Conservation (phyloP, 148 eudicot genomes). For the Cornus florida region DNA sequence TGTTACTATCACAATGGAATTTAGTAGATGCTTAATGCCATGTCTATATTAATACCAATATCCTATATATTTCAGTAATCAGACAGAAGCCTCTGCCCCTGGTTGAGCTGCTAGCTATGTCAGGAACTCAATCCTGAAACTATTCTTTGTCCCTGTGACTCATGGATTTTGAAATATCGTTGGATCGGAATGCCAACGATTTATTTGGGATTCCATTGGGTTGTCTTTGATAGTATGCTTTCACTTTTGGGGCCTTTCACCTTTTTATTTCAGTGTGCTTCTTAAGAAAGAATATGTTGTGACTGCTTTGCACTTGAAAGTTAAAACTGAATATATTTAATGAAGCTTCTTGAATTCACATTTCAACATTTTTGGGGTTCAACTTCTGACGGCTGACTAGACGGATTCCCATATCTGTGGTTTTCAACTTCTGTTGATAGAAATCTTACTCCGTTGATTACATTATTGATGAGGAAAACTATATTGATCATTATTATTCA, state of each 20-base stretch:
- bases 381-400: too few relatives aligned
- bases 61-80: neutral
- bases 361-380: neutral
- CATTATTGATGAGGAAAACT: neutral
- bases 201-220: neutral
- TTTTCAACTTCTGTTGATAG: neutral
- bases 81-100: neutral
- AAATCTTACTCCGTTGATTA: neutral
- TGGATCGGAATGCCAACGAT: neutral
- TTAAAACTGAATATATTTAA: neutral
- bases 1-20: neutral
- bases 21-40: neutral
- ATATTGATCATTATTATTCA: neutral
- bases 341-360: neutral
- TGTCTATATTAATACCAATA: neutral
- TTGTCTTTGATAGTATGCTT: neutral
- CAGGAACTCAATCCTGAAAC: neutral
- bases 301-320: neutral
- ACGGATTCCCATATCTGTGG: too few relatives aligned
- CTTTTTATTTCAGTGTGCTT: neutral
- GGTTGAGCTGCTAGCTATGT: neutral
- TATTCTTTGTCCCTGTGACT: neutral
- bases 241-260: neutral
- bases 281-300: neutral
- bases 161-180: too few relatives aligned